Evolutionary conservation across 139 green algal genomes (phyloP).

Genomic region (Haematococcus sp.): DNA sequence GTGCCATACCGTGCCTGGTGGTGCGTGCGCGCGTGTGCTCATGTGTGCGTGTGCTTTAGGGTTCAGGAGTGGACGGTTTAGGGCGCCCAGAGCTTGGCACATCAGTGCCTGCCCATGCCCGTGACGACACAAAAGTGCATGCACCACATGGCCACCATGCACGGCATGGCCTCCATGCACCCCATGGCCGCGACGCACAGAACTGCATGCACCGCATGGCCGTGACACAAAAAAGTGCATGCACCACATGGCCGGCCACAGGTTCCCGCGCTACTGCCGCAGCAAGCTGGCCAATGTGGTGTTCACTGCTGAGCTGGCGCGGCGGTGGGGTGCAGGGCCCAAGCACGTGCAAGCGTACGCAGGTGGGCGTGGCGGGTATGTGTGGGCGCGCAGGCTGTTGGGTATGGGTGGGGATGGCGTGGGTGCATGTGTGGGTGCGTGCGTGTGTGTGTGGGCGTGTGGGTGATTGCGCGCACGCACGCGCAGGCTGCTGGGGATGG

Average conservation of each 20-base stretch:
- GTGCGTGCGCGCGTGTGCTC: background rate
- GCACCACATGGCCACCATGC: background rate
- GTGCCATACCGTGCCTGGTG: background rate
- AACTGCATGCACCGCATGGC: background rate
- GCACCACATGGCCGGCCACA: background rate
- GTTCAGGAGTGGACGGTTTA: too few relatives aligned
- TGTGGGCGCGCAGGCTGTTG: background rate
- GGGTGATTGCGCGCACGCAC: background rate
- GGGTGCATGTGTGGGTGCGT: background rate
- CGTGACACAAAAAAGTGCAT: too few relatives aligned
- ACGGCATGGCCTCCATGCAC: background rate
- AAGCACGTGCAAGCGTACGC: too few relatives aligned
- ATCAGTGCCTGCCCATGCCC: background rate
- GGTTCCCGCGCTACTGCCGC: slow-evolving; percentile 38
- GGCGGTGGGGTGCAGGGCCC: slow-evolving; percentile 7
- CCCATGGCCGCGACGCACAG: background rate
- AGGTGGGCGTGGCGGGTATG: background rate
- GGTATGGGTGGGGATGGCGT: background rate
- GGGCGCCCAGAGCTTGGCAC: too few relatives aligned
- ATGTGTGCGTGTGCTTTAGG: slow-evolving; percentile 3
- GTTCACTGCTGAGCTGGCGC: slow-evolving; percentile 48
- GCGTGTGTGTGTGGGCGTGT: background rate
- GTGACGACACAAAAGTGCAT: background rate
- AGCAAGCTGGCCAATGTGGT: slow-evolving; percentile 67
- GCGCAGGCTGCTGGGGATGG: background rate